Percentiles rank a stretch among this genome's conserved stretches.
Conservation (phyloP, 1,139 yeast species). For the Yamadazyma trypodendri region DNA sequence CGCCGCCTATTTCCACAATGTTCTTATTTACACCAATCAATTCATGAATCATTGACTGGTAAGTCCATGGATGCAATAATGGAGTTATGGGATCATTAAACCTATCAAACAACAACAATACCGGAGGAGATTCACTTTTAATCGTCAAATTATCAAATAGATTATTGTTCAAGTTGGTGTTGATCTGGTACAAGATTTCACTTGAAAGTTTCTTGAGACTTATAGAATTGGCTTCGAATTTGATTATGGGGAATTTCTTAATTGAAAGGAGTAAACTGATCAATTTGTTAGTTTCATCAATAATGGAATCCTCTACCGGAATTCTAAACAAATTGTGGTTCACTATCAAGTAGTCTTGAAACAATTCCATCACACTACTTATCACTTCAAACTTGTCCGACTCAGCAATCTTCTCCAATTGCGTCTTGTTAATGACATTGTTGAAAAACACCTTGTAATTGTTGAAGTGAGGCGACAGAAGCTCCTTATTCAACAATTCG, state of each 20-base stretch:
- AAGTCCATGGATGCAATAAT: conserved; percentile 91
- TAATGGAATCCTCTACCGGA: conserved; percentile 19
- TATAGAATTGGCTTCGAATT: conserved; percentile 70
- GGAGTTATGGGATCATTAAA: conserved; percentile 93
- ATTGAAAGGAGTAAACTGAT: conserved; percentile 69
- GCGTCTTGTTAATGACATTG: conserved; percentile 69
- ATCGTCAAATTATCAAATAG: conserved; percentile 65
- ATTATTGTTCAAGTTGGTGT: conserved; percentile 54
- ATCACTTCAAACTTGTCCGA: conserved; percentile 85
- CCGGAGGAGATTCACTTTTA: conserved; percentile 62
- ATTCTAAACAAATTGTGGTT: conserved; percentile 61
- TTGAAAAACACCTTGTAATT: conserved; percentile 75
- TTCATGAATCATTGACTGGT: conserved; percentile 97
- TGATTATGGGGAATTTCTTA: conserved; percentile 73
- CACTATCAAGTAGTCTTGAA: conserved; percentile 76
- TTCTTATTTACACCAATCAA: conserved; percentile 78
- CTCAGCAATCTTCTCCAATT: conserved; percentile 84
- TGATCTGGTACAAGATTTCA: conserved; percentile 60
- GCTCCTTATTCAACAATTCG: conserved; percentile 58
- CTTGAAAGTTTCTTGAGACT: conserved; percentile 64
- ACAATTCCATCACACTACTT: conserved; percentile 71
- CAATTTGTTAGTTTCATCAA: conserved; percentile 55
- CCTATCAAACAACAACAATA: conserved; percentile 77
- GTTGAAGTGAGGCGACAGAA: conserved; percentile 75
- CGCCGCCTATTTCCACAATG: conserved; percentile 58